These are phyloP conservation scores for Ceratobasidium sp. DNA, from an alignment of 1,284 basidiomycete species.

Conservation along the genomic window DNA sequence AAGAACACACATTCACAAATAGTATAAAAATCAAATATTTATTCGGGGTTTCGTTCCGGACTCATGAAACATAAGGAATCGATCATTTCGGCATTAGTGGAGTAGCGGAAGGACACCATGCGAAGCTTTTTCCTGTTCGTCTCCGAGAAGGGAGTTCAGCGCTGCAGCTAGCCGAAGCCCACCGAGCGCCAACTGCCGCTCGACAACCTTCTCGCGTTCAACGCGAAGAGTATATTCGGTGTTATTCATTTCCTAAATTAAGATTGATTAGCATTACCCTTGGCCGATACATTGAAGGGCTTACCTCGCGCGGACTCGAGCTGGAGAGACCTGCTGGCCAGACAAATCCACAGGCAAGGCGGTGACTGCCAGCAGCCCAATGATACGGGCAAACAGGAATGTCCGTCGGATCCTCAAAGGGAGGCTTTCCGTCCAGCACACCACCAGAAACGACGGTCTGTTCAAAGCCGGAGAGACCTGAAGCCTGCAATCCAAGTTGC, in stretches of 20 bases:
- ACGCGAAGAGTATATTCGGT: conserved; percentile 82
- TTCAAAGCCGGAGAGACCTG: not conserved
- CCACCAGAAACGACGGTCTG: not conserved
- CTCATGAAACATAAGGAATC: no score
- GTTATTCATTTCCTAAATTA: conserved; percentile 84
- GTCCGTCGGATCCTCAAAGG: conserved; percentile 46
- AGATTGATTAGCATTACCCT: not conserved
- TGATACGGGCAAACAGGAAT: conserved; percentile 80
- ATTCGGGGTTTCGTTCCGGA: no score
- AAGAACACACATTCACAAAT: no score
- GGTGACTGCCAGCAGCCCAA: conserved; percentile 78
- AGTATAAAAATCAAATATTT: no score
- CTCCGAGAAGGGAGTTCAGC: conserved; percentile 81
- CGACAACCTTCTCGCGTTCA: conserved; percentile 75
- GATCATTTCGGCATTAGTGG: not conserved
- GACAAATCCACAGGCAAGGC: conserved; percentile 81
- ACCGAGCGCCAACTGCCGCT: conserved; percentile 84
- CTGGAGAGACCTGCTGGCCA: conserved; percentile 74
- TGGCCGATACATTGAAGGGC: not conserved
- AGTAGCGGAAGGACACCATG: conserved; percentile 6
- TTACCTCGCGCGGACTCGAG: not conserved
- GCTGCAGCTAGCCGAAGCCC: conserved; percentile 86
- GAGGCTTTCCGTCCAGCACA: conserved; percentile 7
- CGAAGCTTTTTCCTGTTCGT: conserved; percentile 46
- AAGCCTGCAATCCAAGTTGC: conserved; percentile 12